phyloP scores from a whole-genome alignment of 2,329 filamentous ascomycete species.

The Colletotrichum sp. region DNA sequence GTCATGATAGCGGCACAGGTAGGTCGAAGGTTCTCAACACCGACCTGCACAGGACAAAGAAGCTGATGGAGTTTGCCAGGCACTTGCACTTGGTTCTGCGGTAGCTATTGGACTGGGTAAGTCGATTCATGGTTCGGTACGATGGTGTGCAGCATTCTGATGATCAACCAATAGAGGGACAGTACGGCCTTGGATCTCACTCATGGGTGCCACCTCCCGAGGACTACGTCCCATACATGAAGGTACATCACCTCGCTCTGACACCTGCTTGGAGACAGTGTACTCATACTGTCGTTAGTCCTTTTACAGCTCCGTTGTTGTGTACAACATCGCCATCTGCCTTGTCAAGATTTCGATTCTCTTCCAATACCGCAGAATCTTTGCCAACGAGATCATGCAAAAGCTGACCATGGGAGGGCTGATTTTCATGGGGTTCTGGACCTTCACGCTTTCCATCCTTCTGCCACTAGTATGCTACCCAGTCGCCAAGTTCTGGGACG shows the following conservation, averaged over 20 bases:
- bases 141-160: not conserved
- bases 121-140: not conserved
- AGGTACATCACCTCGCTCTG: conserved; percentile 7
- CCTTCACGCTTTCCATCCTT: conserved; percentile 30
- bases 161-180: conserved; percentile 21
- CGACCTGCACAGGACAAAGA: not conserved
- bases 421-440: conserved; percentile 31
- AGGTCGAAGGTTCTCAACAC: not conserved
- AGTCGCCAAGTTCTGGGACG: conserved; percentile 29
- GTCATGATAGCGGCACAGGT: conserved; percentile 25
- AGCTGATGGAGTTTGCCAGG: not conserved
- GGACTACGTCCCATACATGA: conserved; percentile 24
- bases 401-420: conserved; percentile 27
- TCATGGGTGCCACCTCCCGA: conserved; percentile 18
- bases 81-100: conserved; percentile 24
- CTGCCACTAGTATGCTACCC: conserved; percentile 32
- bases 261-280: not conserved
- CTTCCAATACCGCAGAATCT: conserved; percentile 44
- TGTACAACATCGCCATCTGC: conserved; percentile 37
- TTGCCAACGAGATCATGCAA: conserved; percentile 29
- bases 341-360: conserved; percentile 41
- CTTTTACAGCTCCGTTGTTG: conserved; percentile 34
- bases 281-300: conserved; percentile 21
- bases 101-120: conserved; percentile 28
- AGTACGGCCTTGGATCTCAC: conserved; percentile 28